These are phyloP conservation scores for Alternaria infectoria DNA, from an alignment of 2,329 filamentous ascomycete species.

Conservation along the genomic window DNA sequence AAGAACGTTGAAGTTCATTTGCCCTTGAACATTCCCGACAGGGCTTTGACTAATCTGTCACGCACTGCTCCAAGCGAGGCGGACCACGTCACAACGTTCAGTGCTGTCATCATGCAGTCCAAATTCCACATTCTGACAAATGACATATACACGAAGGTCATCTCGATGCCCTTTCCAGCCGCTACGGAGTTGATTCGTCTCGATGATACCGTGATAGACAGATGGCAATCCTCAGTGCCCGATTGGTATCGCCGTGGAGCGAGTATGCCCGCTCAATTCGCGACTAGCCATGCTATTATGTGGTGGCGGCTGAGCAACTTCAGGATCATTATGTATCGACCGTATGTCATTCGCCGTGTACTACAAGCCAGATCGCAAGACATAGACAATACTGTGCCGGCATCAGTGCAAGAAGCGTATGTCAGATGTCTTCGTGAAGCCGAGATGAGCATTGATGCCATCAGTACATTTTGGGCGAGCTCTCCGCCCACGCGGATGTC, in stretches of 20 bases:
- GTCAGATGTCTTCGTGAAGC: constrained; percentile 53
- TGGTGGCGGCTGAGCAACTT: constrained; percentile 55
- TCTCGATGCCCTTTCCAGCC: constrained; percentile 53
- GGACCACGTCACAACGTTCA: constrained; percentile 51
- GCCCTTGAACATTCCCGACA: constrained; percentile 10
- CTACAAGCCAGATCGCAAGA: constrained; percentile 26
- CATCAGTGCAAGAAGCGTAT: constrained; percentile 30
- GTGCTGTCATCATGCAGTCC: constrained; percentile 53
- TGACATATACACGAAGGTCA: constrained; percentile 55
- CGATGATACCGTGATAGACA: constrained; percentile 49
- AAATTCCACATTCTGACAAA: constrained; percentile 55
- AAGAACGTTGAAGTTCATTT: constrained; percentile 15
- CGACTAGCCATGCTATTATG: constrained; percentile 52
- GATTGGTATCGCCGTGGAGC: constrained; percentile 46
- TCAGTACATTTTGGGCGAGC: constrained; percentile 49
- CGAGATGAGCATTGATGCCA: constrained; percentile 49
- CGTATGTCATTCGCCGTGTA: constrained; percentile 53
- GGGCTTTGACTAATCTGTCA: constrained; percentile 42
- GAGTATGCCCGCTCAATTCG: constrained; percentile 45
- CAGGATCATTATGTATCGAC: constrained; percentile 57
- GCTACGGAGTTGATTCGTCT: constrained; percentile 52
- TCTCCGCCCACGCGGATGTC: constrained; percentile 50
- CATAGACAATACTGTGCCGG: constrained; percentile 20
- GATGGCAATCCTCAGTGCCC: constrained; percentile 49
- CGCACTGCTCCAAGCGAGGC: constrained; percentile 11